Evolutionary conservation across 495 filamentous ascomycete genomes (phyloP).

Genomic region (Aspergillus incahuasiensis): DNA sequence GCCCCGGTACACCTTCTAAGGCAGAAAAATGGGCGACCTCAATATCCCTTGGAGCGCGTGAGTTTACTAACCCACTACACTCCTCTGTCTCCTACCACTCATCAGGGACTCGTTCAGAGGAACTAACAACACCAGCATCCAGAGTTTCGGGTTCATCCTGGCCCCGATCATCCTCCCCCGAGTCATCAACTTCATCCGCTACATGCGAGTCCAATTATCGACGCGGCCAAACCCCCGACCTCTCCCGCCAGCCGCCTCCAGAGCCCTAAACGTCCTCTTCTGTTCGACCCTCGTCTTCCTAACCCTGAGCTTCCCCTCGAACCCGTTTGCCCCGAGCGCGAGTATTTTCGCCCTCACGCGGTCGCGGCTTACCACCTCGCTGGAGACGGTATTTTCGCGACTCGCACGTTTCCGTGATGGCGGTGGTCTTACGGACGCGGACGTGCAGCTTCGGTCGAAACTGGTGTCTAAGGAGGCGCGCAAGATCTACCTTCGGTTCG

Average conservation of each 20-base stretch:
- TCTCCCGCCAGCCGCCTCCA: conserved; percentile 36
- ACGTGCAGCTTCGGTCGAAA: conserved; percentile 60
- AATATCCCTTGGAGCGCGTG: conserved; percentile 1
- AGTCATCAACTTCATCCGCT: conserved; percentile 64
- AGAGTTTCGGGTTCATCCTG: conserved; percentile 78
- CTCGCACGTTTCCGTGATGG: conserved; percentile 58
- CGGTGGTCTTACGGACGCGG: conserved; percentile 50
- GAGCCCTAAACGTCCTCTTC: conserved; percentile 60
- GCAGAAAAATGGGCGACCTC: not conserved
- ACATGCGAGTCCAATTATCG: conserved; percentile 52
- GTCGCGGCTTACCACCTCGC: conserved; percentile 78
- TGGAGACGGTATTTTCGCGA: conserved; percentile 79
- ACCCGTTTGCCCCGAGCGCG: conserved; percentile 51
- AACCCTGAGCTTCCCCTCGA: conserved; percentile 62
- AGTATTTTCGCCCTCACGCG: conserved; percentile 78
- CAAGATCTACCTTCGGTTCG: conserved; percentile 77
- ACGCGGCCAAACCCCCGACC: conserved; percentile 52
- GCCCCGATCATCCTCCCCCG: conserved; percentile 79
- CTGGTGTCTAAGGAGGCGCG: conserved; percentile 66
- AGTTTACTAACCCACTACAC: not conserved
- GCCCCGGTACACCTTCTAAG: not conserved
- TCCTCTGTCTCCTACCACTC: conserved; percentile 2
- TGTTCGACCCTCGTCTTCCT: conserved; percentile 52
- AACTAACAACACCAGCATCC: conserved; percentile 47
- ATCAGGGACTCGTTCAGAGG: not conserved